phyloP scores from a whole-genome alignment of 805 yeast genomes.

The Pichia occidentalis region DNA sequence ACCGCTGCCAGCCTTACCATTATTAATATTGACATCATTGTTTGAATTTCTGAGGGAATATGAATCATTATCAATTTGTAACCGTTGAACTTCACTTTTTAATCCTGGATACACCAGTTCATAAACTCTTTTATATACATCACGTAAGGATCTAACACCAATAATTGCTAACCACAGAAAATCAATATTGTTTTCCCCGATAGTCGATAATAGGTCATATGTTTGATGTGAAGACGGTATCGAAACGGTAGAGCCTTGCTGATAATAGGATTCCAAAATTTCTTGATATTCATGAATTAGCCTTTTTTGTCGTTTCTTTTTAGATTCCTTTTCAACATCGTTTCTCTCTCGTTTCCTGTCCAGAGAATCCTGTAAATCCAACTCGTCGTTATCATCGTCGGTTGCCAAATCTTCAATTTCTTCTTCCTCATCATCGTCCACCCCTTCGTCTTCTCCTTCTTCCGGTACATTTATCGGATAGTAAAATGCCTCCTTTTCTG shows the following conservation, averaged over 20 bases:
- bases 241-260: constrained; percentile 71
- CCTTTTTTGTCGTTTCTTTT: constrained; percentile 34
- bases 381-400: constrained; percentile 17
- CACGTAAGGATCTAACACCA: constrained; percentile 79
- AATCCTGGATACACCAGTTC: constrained; percentile 64
- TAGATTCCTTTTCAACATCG: constrained; percentile 19
- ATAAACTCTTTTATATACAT: constrained; percentile 68
- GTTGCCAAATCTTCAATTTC: constrained; percentile 26
- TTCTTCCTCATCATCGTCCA: constrained; percentile 28
- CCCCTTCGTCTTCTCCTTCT: constrained; percentile 31
- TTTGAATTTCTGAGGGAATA: constrained; percentile 2
- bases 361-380: constrained; percentile 19
- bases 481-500: constrained; percentile 59
- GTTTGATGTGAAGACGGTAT: constrained; percentile 74
- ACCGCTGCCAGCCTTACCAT: background rate
- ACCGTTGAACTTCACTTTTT: constrained; percentile 75
- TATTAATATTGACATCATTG: background rate
- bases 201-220: constrained; percentile 69
- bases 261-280: constrained; percentile 66
- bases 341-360: constrained; percentile 35
- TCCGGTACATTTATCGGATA: constrained; percentile 37
- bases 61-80: constrained; percentile 32
- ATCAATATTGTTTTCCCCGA: constrained; percentile 73
- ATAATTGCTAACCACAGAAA: constrained; percentile 81
- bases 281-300: constrained; percentile 44